phyloP scores from a whole-genome alignment of 495 filamentous ascomycete genomes.

The Hypoxylon perforatum region DNA sequence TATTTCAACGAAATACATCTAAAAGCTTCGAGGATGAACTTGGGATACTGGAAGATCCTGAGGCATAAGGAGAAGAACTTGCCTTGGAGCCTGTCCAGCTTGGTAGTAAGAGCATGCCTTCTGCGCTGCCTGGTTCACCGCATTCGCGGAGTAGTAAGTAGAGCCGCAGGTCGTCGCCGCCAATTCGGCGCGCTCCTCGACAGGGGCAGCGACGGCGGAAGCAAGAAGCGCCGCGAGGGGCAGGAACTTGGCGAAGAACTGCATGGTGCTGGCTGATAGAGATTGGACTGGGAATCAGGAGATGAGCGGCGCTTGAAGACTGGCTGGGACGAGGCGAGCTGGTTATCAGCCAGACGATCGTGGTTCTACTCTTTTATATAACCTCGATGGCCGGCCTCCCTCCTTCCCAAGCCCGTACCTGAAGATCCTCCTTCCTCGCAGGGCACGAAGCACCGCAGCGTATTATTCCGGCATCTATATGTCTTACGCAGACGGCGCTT shows the following conservation, averaged over 20 bases:
- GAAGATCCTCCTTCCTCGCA: slow-evolving; percentile 40
- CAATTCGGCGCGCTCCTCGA: slow-evolving; percentile 39
- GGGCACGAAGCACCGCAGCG: slow-evolving; percentile 31
- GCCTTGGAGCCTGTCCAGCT: slow-evolving; percentile 52
- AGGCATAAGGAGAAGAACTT: too few relatives aligned
- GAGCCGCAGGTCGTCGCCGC: slow-evolving; percentile 56
- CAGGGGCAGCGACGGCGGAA: slow-evolving; percentile 27
- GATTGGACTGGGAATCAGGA: neutral
- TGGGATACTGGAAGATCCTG: too few relatives aligned
- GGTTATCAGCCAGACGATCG: neutral
- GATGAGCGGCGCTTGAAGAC: neutral
- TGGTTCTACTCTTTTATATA: slow-evolving; percentile 17
- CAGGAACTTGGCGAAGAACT: slow-evolving; percentile 29
- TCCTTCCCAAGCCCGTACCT: slow-evolving; percentile 9
- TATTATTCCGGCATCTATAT: slow-evolving; percentile 5
- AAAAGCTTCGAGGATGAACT: too few relatives aligned
- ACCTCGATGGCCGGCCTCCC: neutral
- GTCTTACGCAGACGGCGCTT: slow-evolving; percentile 7
- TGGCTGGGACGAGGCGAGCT: neutral
- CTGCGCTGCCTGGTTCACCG: slow-evolving; percentile 47
- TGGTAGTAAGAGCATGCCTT: slow-evolving; percentile 51
- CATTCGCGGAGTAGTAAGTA: slow-evolving; percentile 59
- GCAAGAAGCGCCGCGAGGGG: slow-evolving; percentile 39
- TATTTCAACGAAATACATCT: too few relatives aligned
- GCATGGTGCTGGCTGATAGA: slow-evolving; percentile 22